Evolutionary conservation across 2,329 filamentous ascomycete species (phyloP), one percentile per base, ranked within the genome.

Genomic region (Colletotrichum paranaense): DNA sequence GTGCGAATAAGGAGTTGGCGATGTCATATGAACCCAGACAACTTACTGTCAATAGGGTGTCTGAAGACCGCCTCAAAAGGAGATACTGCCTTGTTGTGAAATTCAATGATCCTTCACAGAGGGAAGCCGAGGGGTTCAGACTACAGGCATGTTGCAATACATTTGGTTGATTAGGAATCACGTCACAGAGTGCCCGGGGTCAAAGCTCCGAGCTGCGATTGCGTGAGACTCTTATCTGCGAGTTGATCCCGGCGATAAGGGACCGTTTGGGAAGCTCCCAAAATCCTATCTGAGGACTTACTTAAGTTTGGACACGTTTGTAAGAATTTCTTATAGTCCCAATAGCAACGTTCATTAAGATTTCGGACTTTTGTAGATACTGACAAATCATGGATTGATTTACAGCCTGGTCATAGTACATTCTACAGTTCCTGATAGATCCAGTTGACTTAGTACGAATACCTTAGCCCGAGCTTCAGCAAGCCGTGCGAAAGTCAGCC

Each of bases 281-380:
- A 98, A 85, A 1, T 49, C 93, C 82, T 97, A 94, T 95, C 7
- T 98, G 87, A 78, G 98, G 94, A 60, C 5, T 60, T 19, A 5
- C 2, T 42, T 7, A 19, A 8, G 5, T 42, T 6, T 42, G 38
- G 16, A 42, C 14, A 42, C 5, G 38, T 42, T 42, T 42, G 38
- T 7, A 19, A 42, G 38, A 16, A 6, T 16, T 42, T 42, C 16
- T 42, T 5, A 42, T 42, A 42, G 14, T 19, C 16, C 16, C 6
- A 42, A 42, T 19, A 42, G 16, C 6, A 19, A 8, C 6, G 7
- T 19, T 42, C 38, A 42, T 19, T 19, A 42, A 42, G 19, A 19
- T 14, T 19, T 0, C 16, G 3, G 5, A 42, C 38, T 8, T 19
- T 7, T 19, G 2, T 12, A 42, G 14, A 7, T 42, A 42, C 38